phyloP scores from a whole-genome alignment of 2,329 filamentous ascomycete genomes.

The Myriosclerotinia curreyana region DNA sequence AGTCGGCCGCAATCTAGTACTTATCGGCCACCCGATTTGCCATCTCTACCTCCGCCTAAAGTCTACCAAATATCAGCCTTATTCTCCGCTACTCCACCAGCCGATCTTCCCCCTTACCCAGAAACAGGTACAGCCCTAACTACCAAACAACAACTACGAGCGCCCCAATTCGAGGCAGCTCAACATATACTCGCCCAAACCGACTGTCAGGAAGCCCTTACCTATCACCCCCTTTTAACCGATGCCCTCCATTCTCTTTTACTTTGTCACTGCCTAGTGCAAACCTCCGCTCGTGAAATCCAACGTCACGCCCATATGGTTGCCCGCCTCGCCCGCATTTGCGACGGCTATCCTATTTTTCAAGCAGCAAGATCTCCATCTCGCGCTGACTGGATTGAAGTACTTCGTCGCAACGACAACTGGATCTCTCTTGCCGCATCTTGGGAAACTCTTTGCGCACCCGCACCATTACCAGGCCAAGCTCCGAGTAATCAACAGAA shows the following conservation, averaged over 20 bases:
- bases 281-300: conserved; percentile 75
- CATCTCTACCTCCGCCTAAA: conserved; percentile 49
- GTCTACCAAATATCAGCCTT: conserved; percentile 57
- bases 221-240: conserved; percentile 76
- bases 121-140: conserved; percentile 41
- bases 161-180: conserved; percentile 35
- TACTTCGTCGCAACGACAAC: conserved; percentile 64
- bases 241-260: conserved; percentile 77
- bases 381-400: conserved; percentile 76
- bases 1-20: conserved; percentile 37
- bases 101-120: conserved; percentile 67
- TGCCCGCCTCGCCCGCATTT: conserved; percentile 68
- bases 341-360: conserved; percentile 79
- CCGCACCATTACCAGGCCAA: conserved; percentile 51
- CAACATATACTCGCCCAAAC: conserved; percentile 42
- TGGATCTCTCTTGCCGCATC: conserved; percentile 63
- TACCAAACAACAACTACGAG: conserved; percentile 37
- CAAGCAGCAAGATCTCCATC: conserved; percentile 68
- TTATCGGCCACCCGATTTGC: conserved; percentile 39
- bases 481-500: conserved; percentile 39
- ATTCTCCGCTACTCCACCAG: conserved; percentile 66
- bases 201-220: conserved; percentile 61
- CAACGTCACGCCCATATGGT: conserved; percentile 80
- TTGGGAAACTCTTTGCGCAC: conserved; percentile 71
- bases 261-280: conserved; percentile 73